Conservation (phyloP, 306 rosid species). For the Sophora flavescens region DNA sequence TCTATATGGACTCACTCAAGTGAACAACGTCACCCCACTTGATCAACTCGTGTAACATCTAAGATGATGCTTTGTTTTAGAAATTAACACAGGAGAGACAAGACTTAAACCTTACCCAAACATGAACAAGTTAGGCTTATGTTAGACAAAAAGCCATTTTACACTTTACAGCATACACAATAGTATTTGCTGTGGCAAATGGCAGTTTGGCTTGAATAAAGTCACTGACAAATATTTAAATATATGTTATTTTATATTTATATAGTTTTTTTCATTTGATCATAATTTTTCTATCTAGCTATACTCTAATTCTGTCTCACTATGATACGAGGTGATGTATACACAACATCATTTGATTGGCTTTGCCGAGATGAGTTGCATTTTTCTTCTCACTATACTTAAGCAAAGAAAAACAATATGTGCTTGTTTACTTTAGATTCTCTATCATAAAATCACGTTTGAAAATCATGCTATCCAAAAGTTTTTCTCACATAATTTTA, state of each 20-base stretch:
- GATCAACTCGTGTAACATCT: not conserved
- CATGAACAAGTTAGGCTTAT: slow-evolving; percentile 1
- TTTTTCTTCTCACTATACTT: not conserved
- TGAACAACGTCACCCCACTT: not conserved
- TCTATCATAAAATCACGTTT: too few species aligned
- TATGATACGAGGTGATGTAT: too few species aligned
- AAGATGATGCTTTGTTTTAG: not conserved
- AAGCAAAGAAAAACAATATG: not conserved
- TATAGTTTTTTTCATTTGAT: too few species aligned
- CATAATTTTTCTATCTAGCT: too few species aligned
- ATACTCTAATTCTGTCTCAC: too few species aligned
- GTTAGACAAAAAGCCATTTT: not conserved
- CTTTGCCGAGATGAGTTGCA: not conserved
- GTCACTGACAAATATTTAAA: too few species aligned
- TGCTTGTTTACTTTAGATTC: too few species aligned
- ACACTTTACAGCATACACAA: not conserved
- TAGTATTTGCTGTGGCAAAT: not conserved
- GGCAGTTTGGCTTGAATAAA: not conserved
- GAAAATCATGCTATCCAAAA: too few species aligned
- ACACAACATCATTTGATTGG: too few species aligned
- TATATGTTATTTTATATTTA: too few species aligned
- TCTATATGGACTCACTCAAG: not conserved
- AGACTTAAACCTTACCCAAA: not conserved
- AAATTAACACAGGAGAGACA: not conserved
- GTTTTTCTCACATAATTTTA: too few species aligned